Evolutionary conservation across 176 grass and related monocot species (phyloP).

Genomic region (Zizania latifolia): DNA sequence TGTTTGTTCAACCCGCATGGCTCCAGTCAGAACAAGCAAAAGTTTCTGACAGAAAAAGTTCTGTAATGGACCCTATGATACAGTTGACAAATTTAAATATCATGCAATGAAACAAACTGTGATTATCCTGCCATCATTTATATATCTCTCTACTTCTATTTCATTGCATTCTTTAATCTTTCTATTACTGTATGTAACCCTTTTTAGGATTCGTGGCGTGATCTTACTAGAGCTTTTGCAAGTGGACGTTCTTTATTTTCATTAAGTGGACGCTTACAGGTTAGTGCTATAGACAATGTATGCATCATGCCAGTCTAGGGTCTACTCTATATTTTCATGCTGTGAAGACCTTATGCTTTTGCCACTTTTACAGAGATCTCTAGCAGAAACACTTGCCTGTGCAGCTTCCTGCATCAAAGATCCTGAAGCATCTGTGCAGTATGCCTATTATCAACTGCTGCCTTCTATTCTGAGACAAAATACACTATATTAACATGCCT

Average conservation of each 20-base stretch:
- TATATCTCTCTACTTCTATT: background rate
- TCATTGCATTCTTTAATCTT: slow-evolving; percentile 8
- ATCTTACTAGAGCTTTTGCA: slow-evolving; percentile 94
- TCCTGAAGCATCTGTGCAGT: slow-evolving; percentile 79
- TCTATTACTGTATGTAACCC: background rate
- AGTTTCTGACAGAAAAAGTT: background rate
- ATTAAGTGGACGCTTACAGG: slow-evolving; percentile 80
- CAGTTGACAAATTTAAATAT: background rate
- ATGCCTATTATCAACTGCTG: slow-evolving; percentile 43
- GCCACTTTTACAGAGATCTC: slow-evolving; percentile 67
- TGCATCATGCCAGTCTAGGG: background rate
- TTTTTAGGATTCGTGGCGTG: slow-evolving; percentile 79
- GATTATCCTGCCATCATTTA: background rate
- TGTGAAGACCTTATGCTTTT: slow-evolving; percentile 23
- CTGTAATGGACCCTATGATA: slow-evolving; percentile 1
- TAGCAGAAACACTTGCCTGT: slow-evolving; percentile 92
- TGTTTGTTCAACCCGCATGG: background rate
- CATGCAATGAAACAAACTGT: background rate
- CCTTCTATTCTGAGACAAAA: slow-evolving; percentile 22
- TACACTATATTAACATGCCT: slow-evolving; percentile 2
- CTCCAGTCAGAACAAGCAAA: background rate
- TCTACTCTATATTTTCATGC: slow-evolving; percentile 7
- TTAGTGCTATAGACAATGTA: slow-evolving; percentile 36
- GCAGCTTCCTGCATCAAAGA: slow-evolving; percentile 90
- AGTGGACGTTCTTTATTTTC: slow-evolving; percentile 78